Percentiles rank a stretch among this genome's conserved stretches.
Evolutionary conservation across 768 basidiomycete species (phyloP).

Genomic region (Russula olivacea): DNA sequence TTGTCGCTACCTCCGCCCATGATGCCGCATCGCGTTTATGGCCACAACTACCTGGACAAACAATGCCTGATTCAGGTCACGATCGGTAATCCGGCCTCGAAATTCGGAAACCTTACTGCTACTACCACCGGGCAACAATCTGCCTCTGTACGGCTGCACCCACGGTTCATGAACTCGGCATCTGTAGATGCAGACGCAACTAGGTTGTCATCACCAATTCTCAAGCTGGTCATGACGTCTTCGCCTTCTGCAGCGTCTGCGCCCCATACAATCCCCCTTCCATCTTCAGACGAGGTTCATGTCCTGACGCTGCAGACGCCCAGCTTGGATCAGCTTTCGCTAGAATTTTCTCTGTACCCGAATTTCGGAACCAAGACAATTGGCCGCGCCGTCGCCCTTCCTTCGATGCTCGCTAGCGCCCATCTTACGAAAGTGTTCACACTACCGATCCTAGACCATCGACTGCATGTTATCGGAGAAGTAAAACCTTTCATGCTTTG

Average conservation of each 20-base stretch:
- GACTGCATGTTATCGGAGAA: slow-evolving; percentile 92
- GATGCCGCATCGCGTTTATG: slow-evolving; percentile 96
- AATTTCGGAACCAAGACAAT: slow-evolving; percentile 97
- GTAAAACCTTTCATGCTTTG: slow-evolving; percentile 36
- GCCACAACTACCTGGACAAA: slow-evolving; percentile 90
- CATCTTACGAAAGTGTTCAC: slow-evolving; percentile 49
- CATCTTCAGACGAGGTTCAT: slow-evolving; percentile 62
- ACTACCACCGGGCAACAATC: slow-evolving; percentile 33
- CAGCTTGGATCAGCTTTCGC: slow-evolving; percentile 59
- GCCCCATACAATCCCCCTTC: slow-evolving; percentile 86
- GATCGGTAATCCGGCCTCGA: slow-evolving; percentile 59
- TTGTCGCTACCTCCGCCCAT: slow-evolving; percentile 96
- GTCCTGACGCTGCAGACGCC: slow-evolving; percentile 85
- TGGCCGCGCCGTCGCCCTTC: slow-evolving; percentile 83
- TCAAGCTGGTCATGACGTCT: slow-evolving; percentile 94
- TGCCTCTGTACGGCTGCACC: slow-evolving; percentile 59
- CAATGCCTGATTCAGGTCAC: slow-evolving; percentile 81
- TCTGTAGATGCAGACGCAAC: slow-evolving; percentile 63
- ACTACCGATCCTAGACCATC: slow-evolving; percentile 85
- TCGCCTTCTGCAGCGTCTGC: slow-evolving; percentile 77
- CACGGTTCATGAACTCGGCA: slow-evolving; percentile 64
- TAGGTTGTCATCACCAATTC: slow-evolving; percentile 67
- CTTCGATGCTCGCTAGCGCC: slow-evolving; percentile 59
- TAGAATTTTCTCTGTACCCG: slow-evolving; percentile 95
- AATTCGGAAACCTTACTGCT: slow-evolving; percentile 21